Conservation (phyloP, 345 rosid species). For the Sisymbrium altissimum region DNA sequence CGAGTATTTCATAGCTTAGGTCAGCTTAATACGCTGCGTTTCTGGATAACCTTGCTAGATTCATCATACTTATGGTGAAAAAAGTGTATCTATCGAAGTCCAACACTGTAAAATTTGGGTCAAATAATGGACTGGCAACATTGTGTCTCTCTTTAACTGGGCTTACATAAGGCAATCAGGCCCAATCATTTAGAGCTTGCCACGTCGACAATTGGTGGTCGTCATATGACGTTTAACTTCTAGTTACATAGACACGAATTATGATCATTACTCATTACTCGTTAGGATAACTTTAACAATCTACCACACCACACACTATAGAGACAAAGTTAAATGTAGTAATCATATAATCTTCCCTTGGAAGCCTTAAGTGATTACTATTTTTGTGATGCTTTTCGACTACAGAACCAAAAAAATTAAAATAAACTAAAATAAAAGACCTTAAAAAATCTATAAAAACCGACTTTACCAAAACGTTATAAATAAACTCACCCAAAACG, state of each 20-base stretch:
- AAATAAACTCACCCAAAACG: not conserved
- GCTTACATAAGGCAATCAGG: not conserved
- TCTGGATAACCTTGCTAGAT: not conserved
- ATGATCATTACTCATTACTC: not conserved
- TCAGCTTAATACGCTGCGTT: too few relatives aligned
- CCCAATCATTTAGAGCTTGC: not conserved
- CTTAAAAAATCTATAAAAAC: not conserved
- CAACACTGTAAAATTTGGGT: not conserved
- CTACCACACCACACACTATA: slow-evolving; percentile 12
- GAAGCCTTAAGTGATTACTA: slow-evolving; percentile 1
- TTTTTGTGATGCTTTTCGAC: not conserved
- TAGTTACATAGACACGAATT: not conserved
- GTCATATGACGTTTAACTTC: slow-evolving; percentile 7
- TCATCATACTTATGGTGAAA: too few relatives aligned
- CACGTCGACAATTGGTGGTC: not conserved
- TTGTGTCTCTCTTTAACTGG: not conserved
- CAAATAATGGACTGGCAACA: not conserved
- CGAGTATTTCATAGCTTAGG: too few relatives aligned
- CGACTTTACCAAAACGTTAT: not conserved
- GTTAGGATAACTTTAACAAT: slow-evolving; percentile 6
- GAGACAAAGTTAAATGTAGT: slow-evolving; percentile 1
- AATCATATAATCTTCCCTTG: slow-evolving; percentile 28
- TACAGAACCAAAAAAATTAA: not conserved
- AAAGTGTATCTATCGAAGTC: too few relatives aligned
- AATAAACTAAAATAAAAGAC: too few relatives aligned